Evolutionary conservation across 495 filamentous ascomycete genomes (phyloP).

Genomic region (Xylaria grammica): DNA sequence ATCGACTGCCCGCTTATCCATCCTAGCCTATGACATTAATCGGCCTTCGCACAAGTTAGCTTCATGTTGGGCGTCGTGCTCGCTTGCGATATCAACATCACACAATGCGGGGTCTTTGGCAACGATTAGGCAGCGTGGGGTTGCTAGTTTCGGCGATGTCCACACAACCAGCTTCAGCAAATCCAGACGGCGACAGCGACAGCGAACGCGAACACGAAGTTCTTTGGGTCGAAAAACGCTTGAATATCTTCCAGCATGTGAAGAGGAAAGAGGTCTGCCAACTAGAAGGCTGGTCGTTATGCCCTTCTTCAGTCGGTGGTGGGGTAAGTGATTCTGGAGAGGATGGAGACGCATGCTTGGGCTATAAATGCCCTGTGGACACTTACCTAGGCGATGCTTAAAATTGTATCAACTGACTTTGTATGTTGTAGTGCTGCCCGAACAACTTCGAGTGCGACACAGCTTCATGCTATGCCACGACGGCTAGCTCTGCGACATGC

Average conservation of each 20-base stretch:
- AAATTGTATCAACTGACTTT: background rate
- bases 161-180: slow-evolving; percentile 19
- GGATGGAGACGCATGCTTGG: background rate
- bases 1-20: background rate
- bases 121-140: slow-evolving; percentile 32
- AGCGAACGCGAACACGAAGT: slow-evolving; percentile 26
- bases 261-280: slow-evolving; percentile 33
- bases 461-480: slow-evolving; percentile 51
- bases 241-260: slow-evolving; percentile 28
- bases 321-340: slow-evolving; percentile 25
- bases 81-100: background rate
- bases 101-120: slow-evolving; percentile 40
- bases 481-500: slow-evolving; percentile 43
- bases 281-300: slow-evolving; percentile 34
- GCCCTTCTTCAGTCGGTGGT: slow-evolving; percentile 43
- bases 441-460: slow-evolving; percentile 47
- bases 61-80: background rate
- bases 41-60: background rate
- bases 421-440: slow-evolving; percentile 42
- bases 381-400: background rate
- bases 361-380: background rate
- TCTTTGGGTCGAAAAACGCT: slow-evolving; percentile 44
- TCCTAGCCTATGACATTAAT: background rate
- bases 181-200: slow-evolving; percentile 20
- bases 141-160: slow-evolving; percentile 35